These are phyloP conservation scores for Aspergillus carlsbadensis DNA, from an alignment of 495 filamentous ascomycete species.

Conservation along the genomic window DNA sequence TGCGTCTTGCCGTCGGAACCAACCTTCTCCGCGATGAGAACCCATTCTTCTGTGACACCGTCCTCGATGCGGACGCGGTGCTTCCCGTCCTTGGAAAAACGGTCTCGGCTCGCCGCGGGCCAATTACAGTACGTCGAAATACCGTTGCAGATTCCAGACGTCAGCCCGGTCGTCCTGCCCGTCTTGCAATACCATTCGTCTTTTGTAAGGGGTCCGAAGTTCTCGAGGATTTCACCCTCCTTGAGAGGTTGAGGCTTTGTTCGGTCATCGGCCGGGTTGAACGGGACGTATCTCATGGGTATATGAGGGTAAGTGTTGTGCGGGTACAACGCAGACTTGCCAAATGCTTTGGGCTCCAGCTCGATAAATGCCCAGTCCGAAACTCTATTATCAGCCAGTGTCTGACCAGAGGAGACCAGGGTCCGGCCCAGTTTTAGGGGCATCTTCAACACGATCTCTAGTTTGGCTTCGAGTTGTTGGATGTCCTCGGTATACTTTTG, in stretches of 20 bases:
- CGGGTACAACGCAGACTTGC: neutral
- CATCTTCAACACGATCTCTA: neutral
- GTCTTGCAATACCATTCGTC: conserved; percentile 2
- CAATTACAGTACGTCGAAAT: conserved; percentile 3
- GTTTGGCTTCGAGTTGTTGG: neutral
- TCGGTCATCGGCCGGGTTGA: neutral
- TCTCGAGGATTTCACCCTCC: neutral
- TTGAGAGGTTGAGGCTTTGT: neutral
- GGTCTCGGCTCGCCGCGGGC: neutral
- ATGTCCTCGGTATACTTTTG: neutral
- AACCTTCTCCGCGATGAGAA: neutral
- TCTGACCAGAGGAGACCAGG: neutral
- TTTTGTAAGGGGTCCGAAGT: neutral
- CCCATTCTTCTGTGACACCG: neutral
- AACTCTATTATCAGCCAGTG: neutral
- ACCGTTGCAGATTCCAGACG: neutral
- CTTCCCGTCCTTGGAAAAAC: neutral
- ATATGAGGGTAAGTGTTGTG: neutral
- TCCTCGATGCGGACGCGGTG: neutral
- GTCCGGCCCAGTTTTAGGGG: neutral
- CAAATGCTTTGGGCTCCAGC: neutral
- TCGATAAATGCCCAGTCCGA: neutral
- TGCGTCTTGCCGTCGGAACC: neutral
- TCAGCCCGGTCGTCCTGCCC: neutral
- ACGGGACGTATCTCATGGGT: neutral